Percentiles rank a stretch among this genome's conserved stretches.
Evolutionary conservation across 2,329 filamentous ascomycete genomes (phyloP).

Genomic region (Claviceps lovelessii): DNA sequence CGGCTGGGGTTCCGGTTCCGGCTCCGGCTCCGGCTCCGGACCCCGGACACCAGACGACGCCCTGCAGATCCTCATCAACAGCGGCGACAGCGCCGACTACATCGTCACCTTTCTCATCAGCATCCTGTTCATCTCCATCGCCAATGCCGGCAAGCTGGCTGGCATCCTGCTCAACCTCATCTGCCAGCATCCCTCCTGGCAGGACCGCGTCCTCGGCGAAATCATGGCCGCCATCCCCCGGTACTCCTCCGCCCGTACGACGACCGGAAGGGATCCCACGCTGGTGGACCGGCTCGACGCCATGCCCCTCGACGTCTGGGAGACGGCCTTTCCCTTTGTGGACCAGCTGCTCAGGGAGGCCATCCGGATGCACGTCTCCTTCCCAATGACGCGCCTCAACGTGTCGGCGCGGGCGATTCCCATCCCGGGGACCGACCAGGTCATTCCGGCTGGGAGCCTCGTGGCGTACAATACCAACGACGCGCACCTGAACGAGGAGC

Average conservation of each 20-base stretch:
- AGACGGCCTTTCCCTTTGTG: slow-evolving; percentile 6
- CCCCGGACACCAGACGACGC: background rate
- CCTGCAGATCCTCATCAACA: background rate
- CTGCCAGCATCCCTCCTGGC: background rate
- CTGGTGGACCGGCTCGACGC: slow-evolving; percentile 6
- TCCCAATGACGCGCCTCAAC: slow-evolving; percentile 2
- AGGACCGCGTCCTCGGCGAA: background rate
- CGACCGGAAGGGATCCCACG: background rate
- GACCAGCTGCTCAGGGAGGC: slow-evolving; percentile 8
- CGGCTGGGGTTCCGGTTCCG: no score
- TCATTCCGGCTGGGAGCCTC: slow-evolving; percentile 11
- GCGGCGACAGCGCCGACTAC: background rate
- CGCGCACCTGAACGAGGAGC: slow-evolving; percentile 10
- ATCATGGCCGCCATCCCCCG: background rate
- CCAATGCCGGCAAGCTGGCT: background rate
- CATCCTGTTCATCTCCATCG: background rate
- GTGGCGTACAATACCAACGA: slow-evolving; percentile 12
- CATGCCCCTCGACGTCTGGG: slow-evolving; percentile 7
- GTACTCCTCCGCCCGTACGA: background rate
- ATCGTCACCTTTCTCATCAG: background rate
- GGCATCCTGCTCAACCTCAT: background rate
- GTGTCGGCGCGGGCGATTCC: background rate
- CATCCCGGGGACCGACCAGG: slow-evolving; percentile 6
- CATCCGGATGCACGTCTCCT: slow-evolving; percentile 9
- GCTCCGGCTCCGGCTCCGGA: no score